Percentiles rank a stretch among this genome's conserved stretches.
Evolutionary conservation across 345 rosid genomes (phyloP).

Genomic region (Syzygium aqueum): DNA sequence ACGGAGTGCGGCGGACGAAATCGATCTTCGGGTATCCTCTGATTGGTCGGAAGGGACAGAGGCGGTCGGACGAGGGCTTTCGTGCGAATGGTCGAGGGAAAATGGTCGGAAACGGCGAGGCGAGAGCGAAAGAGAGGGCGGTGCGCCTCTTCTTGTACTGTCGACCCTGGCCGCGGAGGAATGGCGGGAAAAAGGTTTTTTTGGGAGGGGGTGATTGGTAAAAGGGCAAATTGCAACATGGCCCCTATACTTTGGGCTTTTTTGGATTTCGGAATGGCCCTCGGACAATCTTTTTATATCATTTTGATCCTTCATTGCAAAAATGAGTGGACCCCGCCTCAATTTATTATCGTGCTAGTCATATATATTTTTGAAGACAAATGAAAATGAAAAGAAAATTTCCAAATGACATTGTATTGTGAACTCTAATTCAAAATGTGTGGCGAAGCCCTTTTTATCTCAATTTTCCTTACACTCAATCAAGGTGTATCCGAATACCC

Average conservation of each 20-base stretch:
- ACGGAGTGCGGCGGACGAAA: neutral
- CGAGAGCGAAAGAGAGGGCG: neutral
- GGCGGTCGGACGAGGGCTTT: neutral
- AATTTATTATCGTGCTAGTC: neutral
- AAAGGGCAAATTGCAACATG: neutral
- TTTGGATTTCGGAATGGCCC: neutral
- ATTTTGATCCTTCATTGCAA: neutral
- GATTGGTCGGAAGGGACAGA: neutral
- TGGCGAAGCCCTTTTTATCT: neutral
- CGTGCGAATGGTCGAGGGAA: neutral
- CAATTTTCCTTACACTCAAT: neutral
- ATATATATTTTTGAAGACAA: neutral
- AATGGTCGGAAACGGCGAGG: neutral
- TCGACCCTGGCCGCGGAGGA: neutral
- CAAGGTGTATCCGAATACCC: neutral
- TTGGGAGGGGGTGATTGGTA: neutral
- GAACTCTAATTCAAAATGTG: neutral
- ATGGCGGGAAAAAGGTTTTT: neutral
- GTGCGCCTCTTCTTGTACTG: neutral
- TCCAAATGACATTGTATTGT: neutral
- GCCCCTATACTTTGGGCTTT: neutral
- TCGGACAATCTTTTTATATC: fast-evolving
- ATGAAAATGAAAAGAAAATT: neutral
- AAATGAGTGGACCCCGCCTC: neutral
- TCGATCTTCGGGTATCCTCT: neutral